Evolutionary conservation across 2,329 filamentous ascomycete species (phyloP).

Genomic region (Penicillium frequentans): DNA sequence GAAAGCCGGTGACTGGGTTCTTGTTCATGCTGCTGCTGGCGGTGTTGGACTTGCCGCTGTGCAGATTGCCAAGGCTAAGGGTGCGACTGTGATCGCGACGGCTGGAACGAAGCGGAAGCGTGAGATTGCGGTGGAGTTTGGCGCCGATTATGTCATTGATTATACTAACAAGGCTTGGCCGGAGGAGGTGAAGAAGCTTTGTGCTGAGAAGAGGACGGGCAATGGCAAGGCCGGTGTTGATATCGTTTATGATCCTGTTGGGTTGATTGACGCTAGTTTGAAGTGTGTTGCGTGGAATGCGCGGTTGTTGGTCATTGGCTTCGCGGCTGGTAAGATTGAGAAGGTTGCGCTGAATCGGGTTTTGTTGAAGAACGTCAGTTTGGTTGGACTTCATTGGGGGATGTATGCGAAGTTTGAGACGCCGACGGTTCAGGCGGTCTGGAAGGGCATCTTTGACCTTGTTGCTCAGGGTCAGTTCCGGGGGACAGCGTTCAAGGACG

Average conservation of each 20-base stretch:
- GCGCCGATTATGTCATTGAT: conserved; percentile 80
- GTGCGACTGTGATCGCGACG: conserved; percentile 90
- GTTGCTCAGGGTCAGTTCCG: conserved; percentile 76
- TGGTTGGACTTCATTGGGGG: conserved; percentile 92
- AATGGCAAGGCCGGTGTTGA: conserved; percentile 71
- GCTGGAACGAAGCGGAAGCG: conserved; percentile 79
- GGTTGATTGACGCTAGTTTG: conserved; percentile 79
- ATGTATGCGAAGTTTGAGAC: conserved; percentile 74
- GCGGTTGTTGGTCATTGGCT: conserved; percentile 82
- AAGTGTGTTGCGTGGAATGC: conserved; percentile 96
- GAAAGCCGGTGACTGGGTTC: conserved; percentile 77
- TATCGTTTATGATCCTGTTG: conserved; percentile 93
- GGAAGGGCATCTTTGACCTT: conserved; percentile 77
- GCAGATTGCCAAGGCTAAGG: conserved; percentile 88
- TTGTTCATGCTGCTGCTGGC: conserved; percentile 89
- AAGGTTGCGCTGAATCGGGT: conserved; percentile 92
- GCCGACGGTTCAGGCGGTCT: conserved; percentile 69
- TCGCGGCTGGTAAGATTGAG: conserved; percentile 82
- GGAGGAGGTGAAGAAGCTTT: conserved; percentile 70
- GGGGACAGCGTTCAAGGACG: conserved; percentile 79
- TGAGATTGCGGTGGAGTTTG: conserved; percentile 73
- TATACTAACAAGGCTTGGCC: conserved; percentile 72
- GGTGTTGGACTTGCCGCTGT: conserved; percentile 90
- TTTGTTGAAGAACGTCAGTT: conserved; percentile 85
- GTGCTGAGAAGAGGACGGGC: conserved; percentile 57